Base-by-base conservation (phyloP, 768 basidiomycete genomes). In the Boletus barrowsii region DNA sequence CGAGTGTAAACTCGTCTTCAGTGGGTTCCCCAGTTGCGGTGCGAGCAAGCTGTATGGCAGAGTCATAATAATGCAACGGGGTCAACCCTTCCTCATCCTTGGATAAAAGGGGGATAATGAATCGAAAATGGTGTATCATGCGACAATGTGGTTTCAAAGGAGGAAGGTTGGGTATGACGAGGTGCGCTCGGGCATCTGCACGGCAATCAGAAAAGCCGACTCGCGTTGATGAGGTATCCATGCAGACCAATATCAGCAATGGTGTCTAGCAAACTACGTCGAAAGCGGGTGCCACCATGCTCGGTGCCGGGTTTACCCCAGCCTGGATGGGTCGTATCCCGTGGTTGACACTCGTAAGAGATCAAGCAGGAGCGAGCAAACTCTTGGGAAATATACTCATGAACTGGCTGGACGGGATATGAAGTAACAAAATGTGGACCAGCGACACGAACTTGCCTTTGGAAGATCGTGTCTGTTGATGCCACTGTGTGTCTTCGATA, bases 111-210 rank as follows among this genome's bases (percentile, higher is more conserved):
- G 88, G 88, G 4, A 80, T 70, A 35, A 92, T 79, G 71, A 87
- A 89, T 41, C 89, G 84, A 64, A 90, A 88, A 66, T 91, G 88
- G 67, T 88, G 83, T 45, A 87, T 75, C 86, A 91, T 86, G 58
- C 88, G 84, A 5, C 78, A 77, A 66, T 88, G 84, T 3, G 89
- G 88, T 59, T 86, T 85, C 62, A 87, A 68, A 17, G 72, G 62
- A 13, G 89, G 90, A 49, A 88, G 82, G 36, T 81, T 79, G 29
- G 90, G 90, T 56, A 92, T 87, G 39, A 91, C 79, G 45, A 79
- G 67, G 59, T 84, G 88, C 29, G 88, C 86, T 43, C 87, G 77
- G 10, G 72, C 72, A 68, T 93, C 90, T 91, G 37, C 37, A 49
- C 32, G 11, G 30, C 41, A 22, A 46, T 64, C 51, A 60, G 53